Conservation (phyloP, 139 green algal species). For the Yamagishiella unicocca region DNA sequence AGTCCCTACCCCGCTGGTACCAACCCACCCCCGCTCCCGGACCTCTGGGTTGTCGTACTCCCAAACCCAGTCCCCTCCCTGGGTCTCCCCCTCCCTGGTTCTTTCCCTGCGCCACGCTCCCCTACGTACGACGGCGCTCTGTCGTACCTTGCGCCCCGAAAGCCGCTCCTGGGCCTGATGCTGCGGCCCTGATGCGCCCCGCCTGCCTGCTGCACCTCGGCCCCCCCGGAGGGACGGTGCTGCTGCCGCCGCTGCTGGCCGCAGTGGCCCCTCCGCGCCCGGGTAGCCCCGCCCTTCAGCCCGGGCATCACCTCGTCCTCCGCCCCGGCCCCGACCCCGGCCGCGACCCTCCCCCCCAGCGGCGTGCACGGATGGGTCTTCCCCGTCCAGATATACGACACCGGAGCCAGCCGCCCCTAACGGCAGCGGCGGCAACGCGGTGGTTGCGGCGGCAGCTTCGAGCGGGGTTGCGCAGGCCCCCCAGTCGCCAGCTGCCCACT, state of each 20-base stretch:
- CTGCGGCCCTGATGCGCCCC: background rate
- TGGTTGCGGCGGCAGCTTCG: no score
- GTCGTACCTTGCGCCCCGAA: conserved; percentile 13
- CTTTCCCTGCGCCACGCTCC: background rate
- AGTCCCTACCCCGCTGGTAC: background rate
- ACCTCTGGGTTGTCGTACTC: background rate
- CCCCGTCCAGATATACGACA: background rate
- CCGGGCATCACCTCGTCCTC: background rate
- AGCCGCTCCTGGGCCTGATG: background rate
- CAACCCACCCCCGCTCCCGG: background rate
- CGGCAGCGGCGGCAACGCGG: background rate
- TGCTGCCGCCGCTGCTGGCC: background rate
- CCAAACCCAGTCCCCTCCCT: no score
- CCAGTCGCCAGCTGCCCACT: background rate
- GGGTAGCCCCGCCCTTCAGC: no score
- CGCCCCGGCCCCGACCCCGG: background rate
- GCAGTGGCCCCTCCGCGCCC: no score
- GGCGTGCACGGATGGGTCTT: background rate
- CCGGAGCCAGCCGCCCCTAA: background rate
- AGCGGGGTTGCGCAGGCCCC: background rate
- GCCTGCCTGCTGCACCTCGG: background rate
- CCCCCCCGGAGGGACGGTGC: no score
- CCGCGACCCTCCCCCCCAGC: background rate
- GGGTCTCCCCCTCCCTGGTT: background rate
- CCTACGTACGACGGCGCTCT: no score